Conservation (phyloP, 805 yeast genomes). For the Starmera dryadoides region DNA sequence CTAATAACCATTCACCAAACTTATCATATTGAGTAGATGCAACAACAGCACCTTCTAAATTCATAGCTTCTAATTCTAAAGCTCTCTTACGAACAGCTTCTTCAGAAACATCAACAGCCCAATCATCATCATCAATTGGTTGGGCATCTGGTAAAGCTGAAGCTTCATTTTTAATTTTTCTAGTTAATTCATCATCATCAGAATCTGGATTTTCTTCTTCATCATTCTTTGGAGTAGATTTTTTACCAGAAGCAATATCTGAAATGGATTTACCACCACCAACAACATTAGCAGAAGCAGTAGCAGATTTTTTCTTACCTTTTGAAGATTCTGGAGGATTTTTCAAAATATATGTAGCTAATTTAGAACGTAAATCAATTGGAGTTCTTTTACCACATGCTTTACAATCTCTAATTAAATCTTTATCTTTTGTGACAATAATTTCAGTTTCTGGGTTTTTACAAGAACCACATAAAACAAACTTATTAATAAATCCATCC, state of each 20-base stretch:
- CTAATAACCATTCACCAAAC: conserved; percentile 84
- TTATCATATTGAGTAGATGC: conserved; percentile 50
- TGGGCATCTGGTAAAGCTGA: conserved; percentile 57
- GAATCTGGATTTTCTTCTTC: conserved; percentile 39
- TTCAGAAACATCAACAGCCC: conserved; percentile 97
- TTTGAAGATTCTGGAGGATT: conserved; percentile 71
- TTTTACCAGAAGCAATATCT: conserved; percentile 60
- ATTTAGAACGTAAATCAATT: conserved; percentile 80
- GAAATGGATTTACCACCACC: conserved; percentile 81
- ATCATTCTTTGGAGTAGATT: conserved; percentile 17
- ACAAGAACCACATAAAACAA: conserved; percentile 90
- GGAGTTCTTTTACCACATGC: conserved; percentile 92
- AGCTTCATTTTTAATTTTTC: conserved; percentile 80
- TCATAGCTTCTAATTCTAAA: conserved; percentile 67
- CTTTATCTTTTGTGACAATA: conserved; percentile 65
- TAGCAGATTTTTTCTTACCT: conserved; percentile 69
- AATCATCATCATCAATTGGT: conserved; percentile 78
- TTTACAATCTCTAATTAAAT: conserved; percentile 86
- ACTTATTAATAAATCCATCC: conserved; percentile 90
- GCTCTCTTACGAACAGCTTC: conserved; percentile 95
- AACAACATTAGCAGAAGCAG: conserved; percentile 83
- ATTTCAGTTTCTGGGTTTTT: conserved; percentile 97
- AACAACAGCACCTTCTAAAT: conserved; percentile 32
- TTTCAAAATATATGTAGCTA: conserved; percentile 80
- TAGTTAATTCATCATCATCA: conserved; percentile 69